Percentiles rank a stretch among this genome's conserved stretches.
phyloP scores from a whole-genome alignment of 768 basidiomycete species.

The Megacollybia marginata region DNA sequence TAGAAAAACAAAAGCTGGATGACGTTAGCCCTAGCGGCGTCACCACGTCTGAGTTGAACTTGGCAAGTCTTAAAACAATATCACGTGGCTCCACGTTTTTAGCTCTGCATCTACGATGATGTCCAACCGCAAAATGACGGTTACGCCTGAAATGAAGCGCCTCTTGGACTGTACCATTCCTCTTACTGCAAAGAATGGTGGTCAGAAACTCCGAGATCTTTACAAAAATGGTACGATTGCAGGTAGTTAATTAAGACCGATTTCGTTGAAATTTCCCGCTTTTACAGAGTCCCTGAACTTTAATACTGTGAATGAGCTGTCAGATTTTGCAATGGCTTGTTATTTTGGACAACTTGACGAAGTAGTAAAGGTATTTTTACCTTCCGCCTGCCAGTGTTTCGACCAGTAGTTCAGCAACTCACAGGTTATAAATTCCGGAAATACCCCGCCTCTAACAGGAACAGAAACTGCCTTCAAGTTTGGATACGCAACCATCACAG shows the following conservation, averaged over 20 bases:
- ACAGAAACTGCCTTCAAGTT: slow-evolving; percentile 24
- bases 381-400: too few relatives aligned
- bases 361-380: background rate
- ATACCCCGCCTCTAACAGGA: slow-evolving; percentile 21
- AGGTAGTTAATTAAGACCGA: background rate
- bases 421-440: slow-evolving; percentile 3
- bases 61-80: too few relatives aligned
- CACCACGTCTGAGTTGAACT: too few relatives aligned
- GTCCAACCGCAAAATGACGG: too few relatives aligned
- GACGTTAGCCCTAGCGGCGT: too few relatives aligned
- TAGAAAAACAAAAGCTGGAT: too few relatives aligned
- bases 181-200: background rate
- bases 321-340: background rate
- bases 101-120: too few relatives aligned
- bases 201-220: slow-evolving; percentile 1
- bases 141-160: background rate
- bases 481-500: slow-evolving; percentile 19
- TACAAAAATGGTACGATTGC: background rate
- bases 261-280: background rate
- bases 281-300: background rate
- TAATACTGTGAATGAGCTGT: background rate
- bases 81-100: too few relatives aligned
- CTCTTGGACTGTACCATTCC: background rate
- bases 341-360: background rate
- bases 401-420: too few relatives aligned